A percentile compares a stretch with the other conserved stretches of the same genome.
Evolutionary conservation across 495 filamentous ascomycete species (phyloP).

Genomic region (Hamigera avellanea): DNA sequence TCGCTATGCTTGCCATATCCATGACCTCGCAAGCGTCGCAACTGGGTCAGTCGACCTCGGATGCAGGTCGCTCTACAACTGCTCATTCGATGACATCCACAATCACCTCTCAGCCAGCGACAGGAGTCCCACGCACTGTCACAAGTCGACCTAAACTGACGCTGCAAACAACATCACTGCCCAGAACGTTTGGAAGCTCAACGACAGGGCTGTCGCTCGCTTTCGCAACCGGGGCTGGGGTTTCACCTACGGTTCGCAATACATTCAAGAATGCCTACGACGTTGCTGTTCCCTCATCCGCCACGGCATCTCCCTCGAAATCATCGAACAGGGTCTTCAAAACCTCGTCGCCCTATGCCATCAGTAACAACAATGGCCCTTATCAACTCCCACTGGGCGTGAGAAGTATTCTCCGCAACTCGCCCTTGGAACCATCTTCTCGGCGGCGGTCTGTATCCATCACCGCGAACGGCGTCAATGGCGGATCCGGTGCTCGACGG

Average conservation of each 20-base stretch:
- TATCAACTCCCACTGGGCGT: conserved; percentile 57
- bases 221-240: conserved; percentile 45
- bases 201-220: conserved; percentile 44
- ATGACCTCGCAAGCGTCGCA: neutral
- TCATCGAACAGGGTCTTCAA: conserved; percentile 29
- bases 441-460: conserved; percentile 28
- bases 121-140: conserved; percentile 27
- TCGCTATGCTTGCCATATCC: neutral
- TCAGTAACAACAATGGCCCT: conserved; percentile 27
- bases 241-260: conserved; percentile 69
- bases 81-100: neutral
- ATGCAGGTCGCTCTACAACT: neutral
- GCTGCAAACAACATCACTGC: conserved; percentile 55
- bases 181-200: conserved; percentile 40
- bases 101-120: neutral
- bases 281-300: conserved; percentile 51
- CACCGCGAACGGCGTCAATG: conserved; percentile 22
- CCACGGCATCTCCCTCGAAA: conserved; percentile 23
- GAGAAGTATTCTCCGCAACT: conserved; percentile 69
- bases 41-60: neutral
- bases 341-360: conserved; percentile 14
- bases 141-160: conserved; percentile 63
- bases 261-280: conserved; percentile 75
- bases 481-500: conserved; percentile 23
- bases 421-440: conserved; percentile 36